A percentile compares a stretch with the other conserved stretches of the same genome.
Evolutionary conservation across 805 yeast genomes (phyloP).

Genomic region (Yamadazyma laniorum): DNA sequence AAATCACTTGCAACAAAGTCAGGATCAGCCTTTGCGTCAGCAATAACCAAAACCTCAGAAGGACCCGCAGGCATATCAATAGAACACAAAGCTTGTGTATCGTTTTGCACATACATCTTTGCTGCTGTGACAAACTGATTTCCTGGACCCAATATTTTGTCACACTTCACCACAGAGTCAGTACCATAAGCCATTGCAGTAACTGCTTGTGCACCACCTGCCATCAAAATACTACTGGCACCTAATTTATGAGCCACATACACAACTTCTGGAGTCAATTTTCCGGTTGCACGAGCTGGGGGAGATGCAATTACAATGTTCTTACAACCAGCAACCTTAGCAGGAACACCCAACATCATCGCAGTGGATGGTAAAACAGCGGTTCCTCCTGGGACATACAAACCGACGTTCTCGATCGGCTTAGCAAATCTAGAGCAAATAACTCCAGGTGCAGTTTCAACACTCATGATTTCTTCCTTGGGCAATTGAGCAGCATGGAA

Average conservation of each 20-base stretch:
- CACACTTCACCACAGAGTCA: conserved; percentile 85
- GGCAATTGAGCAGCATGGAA: conserved; percentile 94
- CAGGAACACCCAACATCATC: conserved; percentile 97
- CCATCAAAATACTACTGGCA: conserved; percentile 83
- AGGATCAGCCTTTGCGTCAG: conserved; percentile 84
- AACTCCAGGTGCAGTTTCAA: conserved; percentile 94
- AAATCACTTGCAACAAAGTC: conserved; percentile 97
- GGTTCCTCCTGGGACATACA: conserved; percentile 98
- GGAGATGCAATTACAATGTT: conserved; percentile 94
- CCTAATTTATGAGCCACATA: conserved; percentile 97
- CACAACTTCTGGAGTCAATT: conserved; percentile 92
- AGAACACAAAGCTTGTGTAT: conserved; percentile 89
- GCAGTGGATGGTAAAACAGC: conserved; percentile 98
- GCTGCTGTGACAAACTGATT: conserved; percentile 99
- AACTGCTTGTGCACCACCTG: conserved; percentile 99
- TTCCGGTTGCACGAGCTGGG: conserved; percentile 85
- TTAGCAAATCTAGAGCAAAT: conserved; percentile 91
- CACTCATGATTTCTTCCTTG: conserved; percentile 61
- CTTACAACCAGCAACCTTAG: conserved; percentile 94
- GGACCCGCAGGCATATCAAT: conserved; percentile 99
- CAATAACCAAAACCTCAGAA: conserved; percentile 93
- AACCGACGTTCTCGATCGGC: conserved; percentile 91
- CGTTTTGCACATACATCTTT: conserved; percentile 95
- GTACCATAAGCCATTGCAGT: conserved; percentile 99
- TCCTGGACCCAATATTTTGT: conserved; percentile 97